These are phyloP conservation scores for Scutellaria barbata DNA, from an alignment of 257 asterid genomes.

Conservation along the genomic window DNA sequence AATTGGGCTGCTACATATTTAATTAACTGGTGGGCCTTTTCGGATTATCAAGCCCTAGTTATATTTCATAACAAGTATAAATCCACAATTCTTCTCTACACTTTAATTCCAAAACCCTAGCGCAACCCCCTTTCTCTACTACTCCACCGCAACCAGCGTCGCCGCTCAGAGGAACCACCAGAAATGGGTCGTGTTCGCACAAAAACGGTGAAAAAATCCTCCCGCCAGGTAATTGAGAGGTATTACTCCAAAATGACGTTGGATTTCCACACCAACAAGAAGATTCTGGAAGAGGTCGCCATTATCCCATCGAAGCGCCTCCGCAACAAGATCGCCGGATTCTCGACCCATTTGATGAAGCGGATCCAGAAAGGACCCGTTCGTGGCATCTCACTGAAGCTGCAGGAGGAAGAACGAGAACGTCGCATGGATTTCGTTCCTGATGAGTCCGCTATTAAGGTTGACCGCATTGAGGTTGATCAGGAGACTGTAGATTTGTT, in stretches of 20 bases:
- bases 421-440: slow-evolving; percentile 84
- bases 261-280: slow-evolving; percentile 79
- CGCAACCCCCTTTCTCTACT: background rate
- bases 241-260: slow-evolving; percentile 66
- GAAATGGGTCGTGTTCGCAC: slow-evolving; percentile 78
- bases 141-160: background rate
- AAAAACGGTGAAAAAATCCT: slow-evolving; percentile 75
- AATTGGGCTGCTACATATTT: too few species aligned
- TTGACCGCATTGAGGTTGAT: slow-evolving; percentile 65
- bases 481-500: slow-evolving; percentile 70
- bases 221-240: slow-evolving; percentile 69
- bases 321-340: slow-evolving; percentile 79
- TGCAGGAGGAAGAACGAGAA: slow-evolving; percentile 82
- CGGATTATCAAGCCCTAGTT: too few species aligned
- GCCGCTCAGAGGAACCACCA: slow-evolving; percentile 27
- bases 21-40: too few species aligned
- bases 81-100: too few species aligned
- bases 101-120: slow-evolving; percentile 34
- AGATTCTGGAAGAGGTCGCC: slow-evolving; percentile 66
- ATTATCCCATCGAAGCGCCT: slow-evolving; percentile 75
- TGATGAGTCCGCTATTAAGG: slow-evolving; percentile 62
- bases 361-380: slow-evolving; percentile 76
- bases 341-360: slow-evolving; percentile 75
- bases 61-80: too few species aligned
- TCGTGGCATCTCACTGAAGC: slow-evolving; percentile 71